Base-by-base conservation (phyloP, 2,329 filamentous ascomycete species). In the Cladophialophora bantiana region DNA sequence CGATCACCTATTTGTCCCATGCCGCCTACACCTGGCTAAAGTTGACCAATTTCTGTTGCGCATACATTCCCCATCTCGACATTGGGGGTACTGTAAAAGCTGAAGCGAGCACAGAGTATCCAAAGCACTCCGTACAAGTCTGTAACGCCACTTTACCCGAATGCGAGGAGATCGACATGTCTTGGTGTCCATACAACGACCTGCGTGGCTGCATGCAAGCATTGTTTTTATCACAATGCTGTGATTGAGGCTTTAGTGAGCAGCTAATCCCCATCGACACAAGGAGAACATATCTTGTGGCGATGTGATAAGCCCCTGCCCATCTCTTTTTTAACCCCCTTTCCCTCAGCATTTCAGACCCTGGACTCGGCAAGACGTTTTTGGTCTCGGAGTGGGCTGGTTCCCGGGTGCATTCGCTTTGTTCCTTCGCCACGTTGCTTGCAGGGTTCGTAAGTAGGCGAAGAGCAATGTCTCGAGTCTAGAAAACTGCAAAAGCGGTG, bases 401-500 rank as follows among this genome's bases (percentile, higher is more conserved):
- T 32, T 9, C 26, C 32, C 13, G 32, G 42, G 31, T 13, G n/a
- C 32, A 20, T 45, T 64, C 40, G 50, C 10, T 32, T 50, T 60
- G 34, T 20, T 60, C 38, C 48, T 20, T 48, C 18, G 31, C 53
- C 45, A 57, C 54, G 32, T 64, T 53, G 54, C 20, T 34, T n/a
- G 18, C 62, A 48, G 26, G 54, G 62, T 54, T 59, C 34, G 36
- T 40, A 36, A 34, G n/a, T 12, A n/a, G 40, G 36, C 26, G 38
- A 10, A 31, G 18, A 34, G 50, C 32, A 53, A 9, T 45, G 26
- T 26, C 36, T 55, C 45, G 38, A 36, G 36, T 62, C 58, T 62
- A 52, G 32, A 60, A 53, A 38, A 15, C 15, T 9, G 36, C 52
- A 34, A 59, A 36, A 48, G 55, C 55, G 59, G 57, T 60, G 59